Evolutionary conservation across 768 basidiomycete species (phyloP).

Genomic region (Boletus pseudo-olivaceus): DNA sequence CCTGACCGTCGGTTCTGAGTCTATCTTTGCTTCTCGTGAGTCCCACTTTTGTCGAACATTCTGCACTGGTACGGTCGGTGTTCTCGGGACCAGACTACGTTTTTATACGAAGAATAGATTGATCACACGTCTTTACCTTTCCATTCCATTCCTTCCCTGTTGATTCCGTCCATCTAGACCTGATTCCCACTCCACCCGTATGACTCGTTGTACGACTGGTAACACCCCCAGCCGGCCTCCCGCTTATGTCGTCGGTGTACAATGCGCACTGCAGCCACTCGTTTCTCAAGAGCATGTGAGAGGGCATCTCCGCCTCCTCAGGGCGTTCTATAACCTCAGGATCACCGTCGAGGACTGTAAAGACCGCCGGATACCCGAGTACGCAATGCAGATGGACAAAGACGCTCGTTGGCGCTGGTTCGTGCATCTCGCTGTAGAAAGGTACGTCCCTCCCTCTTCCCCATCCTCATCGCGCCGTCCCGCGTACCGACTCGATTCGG

Average conservation of each 20-base stretch:
- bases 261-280: slow-evolving; percentile 20
- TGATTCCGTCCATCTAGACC: background rate
- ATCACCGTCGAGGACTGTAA: slow-evolving; percentile 27
- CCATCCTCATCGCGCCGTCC: background rate
- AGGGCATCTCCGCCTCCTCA: slow-evolving; percentile 34
- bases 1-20: background rate
- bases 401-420: slow-evolving; percentile 39
- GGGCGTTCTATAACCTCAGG: slow-evolving; percentile 31
- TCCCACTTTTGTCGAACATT: background rate
- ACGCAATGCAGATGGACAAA: slow-evolving; percentile 23
- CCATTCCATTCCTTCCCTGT: background rate
- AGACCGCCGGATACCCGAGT: slow-evolving; percentile 27
- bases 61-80: slow-evolving; percentile 8
- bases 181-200: background rate
- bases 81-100: background rate
- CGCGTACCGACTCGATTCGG: background rate
- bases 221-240: background rate
- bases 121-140: slow-evolving; percentile 7
- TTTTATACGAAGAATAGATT: slow-evolving; percentile 9
- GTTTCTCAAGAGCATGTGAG: slow-evolving; percentile 33
- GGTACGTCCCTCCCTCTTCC: slow-evolving; percentile 22
- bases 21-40: background rate
- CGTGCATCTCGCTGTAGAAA: slow-evolving; percentile 36
- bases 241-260: slow-evolving; percentile 21
- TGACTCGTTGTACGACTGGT: slow-evolving; percentile 1